Base-by-base conservation (phyloP, 352 stramenopile species). In the Pythium phragmiticola region DNA sequence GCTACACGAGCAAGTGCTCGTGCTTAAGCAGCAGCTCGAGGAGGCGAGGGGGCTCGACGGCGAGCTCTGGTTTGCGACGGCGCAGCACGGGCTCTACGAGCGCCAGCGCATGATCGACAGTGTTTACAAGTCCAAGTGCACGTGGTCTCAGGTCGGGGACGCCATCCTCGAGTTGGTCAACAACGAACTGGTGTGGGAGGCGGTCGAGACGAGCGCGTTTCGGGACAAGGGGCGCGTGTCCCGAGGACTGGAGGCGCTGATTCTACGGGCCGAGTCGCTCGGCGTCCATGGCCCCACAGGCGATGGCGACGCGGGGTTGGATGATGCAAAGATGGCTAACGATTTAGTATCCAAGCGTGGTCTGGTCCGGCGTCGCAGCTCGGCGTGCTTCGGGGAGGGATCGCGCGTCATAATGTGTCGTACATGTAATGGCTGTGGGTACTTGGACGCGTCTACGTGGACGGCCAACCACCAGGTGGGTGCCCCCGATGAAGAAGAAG, bases 111-210 rank as follows among this genome's bases (percentile, higher is more conserved):
- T 89, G 26, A 73, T 84, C 23, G 78, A 89, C 41, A 68, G 76
- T 3, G 77, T 88, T 9, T 75, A 81, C 60, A 69, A 65, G n/a
- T 69, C 69, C 42, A 80, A 82, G 43, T 82, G 78, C 36, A 76
- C 65, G 33, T 89, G 78, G 80, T 64, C 78, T 45, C 68, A 85
- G 36, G 77, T 89, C 11, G 80, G 80, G 1, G 77, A 76, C 3
- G 63, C 80, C 1, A 58, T 89, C 17, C 59, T 80, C 2, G 78
- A 89, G 56, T 62, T 90, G 6, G 65, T 90, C 7, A 90, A 86
- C 57, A 88, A 84, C 50, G 78, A 90, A 26, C 57, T 83, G 43
- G 60, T 90, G 3, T 90, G 80, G 80, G 59, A 76, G 21, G 78
- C 75, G 2, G 78, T 88, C 3, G 73, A 86, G 59, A 51, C 74